Conservation (phyloP, 2,329 filamentous ascomycete species). For the Diaporthe velutina region DNA sequence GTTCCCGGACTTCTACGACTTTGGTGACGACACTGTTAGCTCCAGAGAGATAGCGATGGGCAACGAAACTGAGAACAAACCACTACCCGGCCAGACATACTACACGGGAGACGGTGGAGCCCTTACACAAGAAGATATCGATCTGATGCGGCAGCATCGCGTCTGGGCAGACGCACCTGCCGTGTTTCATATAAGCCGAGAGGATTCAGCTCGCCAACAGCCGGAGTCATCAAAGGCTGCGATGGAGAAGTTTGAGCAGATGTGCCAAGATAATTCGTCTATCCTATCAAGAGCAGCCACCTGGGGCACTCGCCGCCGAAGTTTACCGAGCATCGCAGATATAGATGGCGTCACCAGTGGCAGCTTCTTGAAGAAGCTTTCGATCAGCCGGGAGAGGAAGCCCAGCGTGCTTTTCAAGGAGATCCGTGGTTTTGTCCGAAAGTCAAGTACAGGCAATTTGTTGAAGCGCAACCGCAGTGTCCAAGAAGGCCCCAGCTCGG, state of each 20-base stretch:
- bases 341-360: slow-evolving; percentile 71
- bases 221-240: slow-evolving; percentile 66
- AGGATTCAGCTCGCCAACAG: slow-evolving; percentile 53
- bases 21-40: slow-evolving; percentile 53
- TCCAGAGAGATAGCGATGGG: slow-evolving; percentile 59
- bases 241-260: slow-evolving; percentile 64
- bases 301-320: slow-evolving; percentile 77
- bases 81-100: slow-evolving; percentile 64
- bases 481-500: slow-evolving; percentile 51
- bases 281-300: slow-evolving; percentile 75
- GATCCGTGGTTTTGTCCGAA: slow-evolving; percentile 63
- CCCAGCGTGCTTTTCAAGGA: slow-evolving; percentile 69
- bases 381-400: slow-evolving; percentile 64
- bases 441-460: slow-evolving; percentile 58
- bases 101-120: slow-evolving; percentile 55
- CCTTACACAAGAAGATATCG: slow-evolving; percentile 60
- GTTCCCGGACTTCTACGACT: slow-evolving; percentile 36
- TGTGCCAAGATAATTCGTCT: slow-evolving; percentile 69
- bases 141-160: slow-evolving; percentile 62
- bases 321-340: slow-evolving; percentile 71
- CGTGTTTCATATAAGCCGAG: slow-evolving; percentile 58
- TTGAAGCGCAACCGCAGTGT: slow-evolving; percentile 63
- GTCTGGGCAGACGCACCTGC: slow-evolving; percentile 65
- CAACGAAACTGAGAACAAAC: slow-evolving; percentile 63
- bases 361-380: slow-evolving; percentile 73